A percentile compares a stretch with the other conserved stretches of the same genome.
These are phyloP conservation scores for Saturnispora gosingensis DNA, from an alignment of 805 yeast genomes.

Conservation along the genomic window DNA sequence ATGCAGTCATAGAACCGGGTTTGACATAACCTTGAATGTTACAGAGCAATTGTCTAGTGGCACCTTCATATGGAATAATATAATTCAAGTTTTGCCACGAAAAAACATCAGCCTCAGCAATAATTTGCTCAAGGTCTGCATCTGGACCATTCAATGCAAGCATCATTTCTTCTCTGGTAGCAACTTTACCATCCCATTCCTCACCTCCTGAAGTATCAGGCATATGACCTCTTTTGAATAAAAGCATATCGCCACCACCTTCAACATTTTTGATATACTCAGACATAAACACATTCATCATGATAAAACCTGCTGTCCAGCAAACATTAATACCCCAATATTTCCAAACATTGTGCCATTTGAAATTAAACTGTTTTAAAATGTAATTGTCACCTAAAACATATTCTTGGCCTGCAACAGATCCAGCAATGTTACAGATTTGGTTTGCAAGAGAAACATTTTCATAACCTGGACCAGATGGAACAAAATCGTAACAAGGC, in stretches of 20 bases:
- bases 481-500: constrained; percentile 41
- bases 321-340: constrained; percentile 40
- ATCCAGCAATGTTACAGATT: constrained; percentile 43
- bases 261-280: constrained; percentile 28
- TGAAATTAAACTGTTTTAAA: constrained; percentile 25
- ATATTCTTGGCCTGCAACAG: constrained; percentile 26
- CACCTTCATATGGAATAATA: constrained; percentile 41
- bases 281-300: constrained; percentile 23
- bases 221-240: constrained; percentile 36
- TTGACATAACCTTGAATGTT: constrained; percentile 35
- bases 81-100: constrained; percentile 57
- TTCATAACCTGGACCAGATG: constrained; percentile 47
- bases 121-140: constrained; percentile 30
- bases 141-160: constrained; percentile 19
- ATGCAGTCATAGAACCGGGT: constrained; percentile 51
- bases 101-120: constrained; percentile 44
- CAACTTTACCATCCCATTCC: constrained; percentile 36
- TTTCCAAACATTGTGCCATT: constrained; percentile 38
- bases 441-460: constrained; percentile 31
- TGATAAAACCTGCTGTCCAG: constrained; percentile 36
- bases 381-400: constrained; percentile 30
- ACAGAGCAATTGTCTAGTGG: constrained; percentile 33
- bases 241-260: constrained; percentile 28
- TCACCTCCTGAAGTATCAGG: constrained; percentile 25
- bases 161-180: constrained; percentile 24